phyloP scores from a whole-genome alignment of 2,329 filamentous ascomycete genomes.

The Diaporthe citri region DNA sequence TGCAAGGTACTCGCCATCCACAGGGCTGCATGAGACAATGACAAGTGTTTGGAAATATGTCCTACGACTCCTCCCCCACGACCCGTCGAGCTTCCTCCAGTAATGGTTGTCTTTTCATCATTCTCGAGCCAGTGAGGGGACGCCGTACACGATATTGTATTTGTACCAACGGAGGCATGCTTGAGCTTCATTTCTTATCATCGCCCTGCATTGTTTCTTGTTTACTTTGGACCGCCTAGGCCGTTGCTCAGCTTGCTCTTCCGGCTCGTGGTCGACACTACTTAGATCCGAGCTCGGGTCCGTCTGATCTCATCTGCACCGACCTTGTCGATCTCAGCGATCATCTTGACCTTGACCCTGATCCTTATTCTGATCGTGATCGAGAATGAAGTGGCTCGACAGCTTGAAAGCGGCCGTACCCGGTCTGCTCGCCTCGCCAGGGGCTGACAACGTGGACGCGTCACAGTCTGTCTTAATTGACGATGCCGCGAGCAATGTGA shows the following conservation, averaged over 20 bases:
- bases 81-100: not conserved
- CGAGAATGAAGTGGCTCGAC: slow-evolving; percentile 40
- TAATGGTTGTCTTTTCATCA: not conserved
- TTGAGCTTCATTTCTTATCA: not conserved
- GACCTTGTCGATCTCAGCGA: not conserved
- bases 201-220: not conserved
- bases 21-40: slow-evolving; percentile 13
- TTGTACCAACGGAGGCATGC: slow-evolving; percentile 1
- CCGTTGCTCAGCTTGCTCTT: not conserved
- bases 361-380: not conserved
- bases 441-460: slow-evolving; percentile 1
- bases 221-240: not conserved
- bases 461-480: slow-evolving; percentile 32
- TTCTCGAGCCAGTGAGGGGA: slow-evolving; percentile 10
- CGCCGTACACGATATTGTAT: not conserved
- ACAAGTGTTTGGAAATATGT: slow-evolving; percentile 23
- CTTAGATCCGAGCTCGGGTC: slow-evolving; percentile 2
- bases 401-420: slow-evolving; percentile 38
- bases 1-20: slow-evolving; percentile 9
- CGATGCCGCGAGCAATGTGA: slow-evolving; percentile 40
- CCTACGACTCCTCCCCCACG: not conserved
- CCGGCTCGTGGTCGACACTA: not conserved
- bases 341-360: not conserved
- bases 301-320: not conserved
- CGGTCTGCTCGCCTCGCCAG: slow-evolving; percentile 35